Evolutionary conservation across 352 stramenopile genomes (phyloP).

Genomic region (Globisporangium abappressorium): DNA sequence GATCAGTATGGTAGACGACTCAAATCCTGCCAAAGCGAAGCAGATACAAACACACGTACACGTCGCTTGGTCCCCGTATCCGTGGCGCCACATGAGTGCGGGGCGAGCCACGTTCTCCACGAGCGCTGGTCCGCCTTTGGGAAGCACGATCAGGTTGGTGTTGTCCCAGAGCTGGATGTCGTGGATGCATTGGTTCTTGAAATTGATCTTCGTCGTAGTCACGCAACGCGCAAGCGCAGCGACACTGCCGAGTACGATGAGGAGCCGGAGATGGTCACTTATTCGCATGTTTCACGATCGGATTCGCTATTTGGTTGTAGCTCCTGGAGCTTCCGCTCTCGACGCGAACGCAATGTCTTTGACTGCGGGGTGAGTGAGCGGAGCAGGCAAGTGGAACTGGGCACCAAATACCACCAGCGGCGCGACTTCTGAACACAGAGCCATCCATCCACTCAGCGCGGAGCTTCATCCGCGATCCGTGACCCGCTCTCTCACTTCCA

Average conservation of each 20-base stretch:
- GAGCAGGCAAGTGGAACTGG: background rate
- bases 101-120: conserved; percentile 12
- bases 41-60: conserved; percentile 17
- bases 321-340: background rate
- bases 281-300: background rate
- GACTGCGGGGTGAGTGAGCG: background rate
- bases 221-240: background rate
- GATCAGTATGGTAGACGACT: background rate
- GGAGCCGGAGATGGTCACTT: background rate
- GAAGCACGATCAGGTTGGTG: conserved; percentile 20
- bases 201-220: conserved; percentile 23
- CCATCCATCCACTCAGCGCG: background rate
- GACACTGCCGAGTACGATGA: background rate
- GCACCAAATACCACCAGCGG: background rate
- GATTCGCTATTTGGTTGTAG: background rate
- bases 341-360: background rate
- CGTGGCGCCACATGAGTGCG: conserved; percentile 32
- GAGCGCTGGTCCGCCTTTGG: conserved; percentile 9
- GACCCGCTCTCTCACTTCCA: background rate
- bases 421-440: background rate
- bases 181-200: conserved; percentile 29
- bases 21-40: background rate
- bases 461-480: background rate
- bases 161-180: conserved; percentile 34
- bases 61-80: conserved; percentile 29